Evolutionary conservation across 1,139 yeast genomes (phyloP).

Genomic region (Scheffersomyces quercinus): DNA sequence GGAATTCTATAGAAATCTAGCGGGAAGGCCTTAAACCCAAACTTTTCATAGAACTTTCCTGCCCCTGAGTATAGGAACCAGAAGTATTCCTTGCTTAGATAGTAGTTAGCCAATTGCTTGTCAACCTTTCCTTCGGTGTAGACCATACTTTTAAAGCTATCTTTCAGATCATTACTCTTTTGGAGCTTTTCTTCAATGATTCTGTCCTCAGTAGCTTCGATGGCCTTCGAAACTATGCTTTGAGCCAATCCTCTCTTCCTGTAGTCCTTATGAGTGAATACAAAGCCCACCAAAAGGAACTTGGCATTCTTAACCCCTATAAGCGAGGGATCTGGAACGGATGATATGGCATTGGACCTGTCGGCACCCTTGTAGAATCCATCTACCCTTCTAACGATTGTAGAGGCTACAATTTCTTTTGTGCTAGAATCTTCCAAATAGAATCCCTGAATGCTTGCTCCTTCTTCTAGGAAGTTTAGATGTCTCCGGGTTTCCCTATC

Average conservation of each 20-base stretch:
- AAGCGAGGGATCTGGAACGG: constrained; percentile 34
- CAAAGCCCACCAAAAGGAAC: constrained; percentile 28
- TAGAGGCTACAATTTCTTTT: constrained; percentile 27
- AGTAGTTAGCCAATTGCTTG: constrained; percentile 32
- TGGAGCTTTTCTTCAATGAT: constrained; percentile 27
- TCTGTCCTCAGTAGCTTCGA: constrained; percentile 32
- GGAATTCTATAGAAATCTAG: constrained; percentile 39
- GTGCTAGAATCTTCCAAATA: constrained; percentile 28
- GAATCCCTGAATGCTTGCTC: constrained; percentile 20
- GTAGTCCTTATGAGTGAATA: constrained; percentile 28
- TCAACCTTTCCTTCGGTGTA: constrained; percentile 30
- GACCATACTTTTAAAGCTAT: constrained; percentile 36
- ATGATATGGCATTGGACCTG: constrained; percentile 25
- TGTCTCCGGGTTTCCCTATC: constrained; percentile 17
- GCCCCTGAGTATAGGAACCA: constrained; percentile 39
- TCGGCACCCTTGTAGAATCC: constrained; percentile 37
- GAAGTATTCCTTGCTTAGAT: constrained; percentile 37
- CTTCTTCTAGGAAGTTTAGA: constrained; percentile 13
- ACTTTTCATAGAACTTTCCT: constrained; percentile 32
- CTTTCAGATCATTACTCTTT: constrained; percentile 22
- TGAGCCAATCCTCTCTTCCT: constrained; percentile 35
- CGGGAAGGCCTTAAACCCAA: constrained; percentile 43
- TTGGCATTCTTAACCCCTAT: constrained; percentile 36
- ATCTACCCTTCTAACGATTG: constrained; percentile 24
- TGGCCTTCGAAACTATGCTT: constrained; percentile 27